Evolutionary conservation across 139 green algal species (phyloP), one percentile per base, ranked within the genome.

Genomic region (Chlamydomonas sphaeroides): DNA sequence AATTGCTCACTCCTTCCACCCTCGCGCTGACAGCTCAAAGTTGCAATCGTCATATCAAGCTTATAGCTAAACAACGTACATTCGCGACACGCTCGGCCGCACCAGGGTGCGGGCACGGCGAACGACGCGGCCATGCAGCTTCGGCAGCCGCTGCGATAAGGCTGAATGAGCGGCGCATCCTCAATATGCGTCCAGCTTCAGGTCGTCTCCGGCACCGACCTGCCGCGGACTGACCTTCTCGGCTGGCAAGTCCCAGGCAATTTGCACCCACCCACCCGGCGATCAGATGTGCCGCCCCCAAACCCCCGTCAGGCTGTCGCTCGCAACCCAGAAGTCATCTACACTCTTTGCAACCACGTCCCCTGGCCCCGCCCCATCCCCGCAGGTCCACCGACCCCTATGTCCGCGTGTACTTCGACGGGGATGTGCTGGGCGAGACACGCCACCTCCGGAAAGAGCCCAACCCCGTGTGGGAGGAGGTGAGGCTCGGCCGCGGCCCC

Each of bases 391-490:
- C 65, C n/a, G 69, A 77, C 33, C 69, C 69, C 14, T 77, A 49
- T 45, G 20, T 77, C 6, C 69, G 69, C n/a, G 69, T 77, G 15
- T 33, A 33, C 48, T 33, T 65, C 5, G 69, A 77, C 15, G 69
- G 69, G n/a, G 25, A 65, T 1, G 6, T 65, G 41, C 49, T 77
- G 5, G 69, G 69, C 26, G 69, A 77, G n/a, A 77, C 69, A 5
- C 30, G n/a, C 15, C 69, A 48, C 30, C 36, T 77, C 11, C 45
- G 48, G 57, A 77, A 65, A 48, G 45, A 65, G 5, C 45, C 36
- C 20, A n/a, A 77, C 8, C 69, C 69, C 32, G 32, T 45, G 32
- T 77, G 69, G 69, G 69, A 77, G n/a, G 48, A 77, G 10, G 69
- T 77, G 20, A 28, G 56, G n/a, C n/a, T n/a, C n/a, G n/a, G n/a